Base-by-base conservation (phyloP, 371 early-diverging fungal species). In the Blakeslea trispora region DNA sequence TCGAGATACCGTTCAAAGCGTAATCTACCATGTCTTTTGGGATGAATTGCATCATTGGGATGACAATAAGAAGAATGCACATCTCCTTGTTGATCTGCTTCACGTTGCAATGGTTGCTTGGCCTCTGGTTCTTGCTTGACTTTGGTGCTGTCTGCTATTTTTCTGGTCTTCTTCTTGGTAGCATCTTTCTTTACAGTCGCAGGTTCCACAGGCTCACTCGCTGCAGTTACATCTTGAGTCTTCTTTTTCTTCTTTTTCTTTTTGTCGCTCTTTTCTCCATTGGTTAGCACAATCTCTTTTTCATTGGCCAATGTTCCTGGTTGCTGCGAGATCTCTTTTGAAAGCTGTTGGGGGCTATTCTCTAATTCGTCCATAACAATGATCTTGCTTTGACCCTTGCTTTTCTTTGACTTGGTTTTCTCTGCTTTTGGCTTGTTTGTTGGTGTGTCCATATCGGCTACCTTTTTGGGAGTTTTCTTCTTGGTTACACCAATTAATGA, bases 31-130 rank as follows among this genome's bases (percentile, higher is more conserved):
- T 17, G 40, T 18, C 55, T 64, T 1, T n/a, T 31, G 21, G 57
- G 45, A 22, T 57, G 56, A 19, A 56, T 44, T 18, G 39, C 50
- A 41, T 75, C 75, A 53, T 69, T 61, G 0, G 64, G 59, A 56
- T 74, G 75, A 21, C 66, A 53, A 50, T 74, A 74, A 28, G 28
- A 3, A 3, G 28, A 7, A 3, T 8, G 43, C 57, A 44, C 34
- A 23, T 28, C 45, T 10, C 14, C 21, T 54, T 45, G 10, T 47
- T 55, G 35, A 37, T 46, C 14, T 55, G 46, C n/a, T 47, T 45
- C 5, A 15, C 11, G 9, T 21, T 34, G 13, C 17, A n/a, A 3
- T 28, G 5, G 28, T 28, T 28, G 28, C 5, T 5, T 28, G 28
- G 7, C 28, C 7, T 7, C 28, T 17, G n/a, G n/a, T n/a, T 19